phyloP scores from a whole-genome alignment of 768 basidiomycete species.

The Trametes maxima region DNA sequence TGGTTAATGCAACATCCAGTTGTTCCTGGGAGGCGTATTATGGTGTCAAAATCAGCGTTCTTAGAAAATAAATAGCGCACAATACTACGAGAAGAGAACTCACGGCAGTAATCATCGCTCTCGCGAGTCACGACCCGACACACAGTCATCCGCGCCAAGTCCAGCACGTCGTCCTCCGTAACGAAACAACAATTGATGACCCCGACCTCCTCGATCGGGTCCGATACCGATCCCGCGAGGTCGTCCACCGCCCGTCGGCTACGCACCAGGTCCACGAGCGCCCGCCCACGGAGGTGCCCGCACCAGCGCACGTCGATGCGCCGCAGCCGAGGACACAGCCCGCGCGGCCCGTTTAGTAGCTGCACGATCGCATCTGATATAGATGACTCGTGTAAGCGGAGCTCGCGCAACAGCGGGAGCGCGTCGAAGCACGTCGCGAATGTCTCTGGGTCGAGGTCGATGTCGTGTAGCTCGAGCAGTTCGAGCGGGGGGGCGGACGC shows the following conservation, averaged over 20 bases:
- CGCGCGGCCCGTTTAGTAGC: slow-evolving; percentile 38
- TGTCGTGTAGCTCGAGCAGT: slow-evolving; percentile 51
- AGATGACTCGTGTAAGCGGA: slow-evolving; percentile 61
- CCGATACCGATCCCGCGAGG: slow-evolving; percentile 7
- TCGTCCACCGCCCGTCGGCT: slow-evolving; percentile 35
- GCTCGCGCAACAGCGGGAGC: slow-evolving; percentile 46
- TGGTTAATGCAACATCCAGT: slow-evolving; percentile 57
- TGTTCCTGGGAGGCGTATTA: slow-evolving; percentile 35
- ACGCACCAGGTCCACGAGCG: slow-evolving; percentile 52
- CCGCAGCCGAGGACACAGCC: slow-evolving; percentile 49
- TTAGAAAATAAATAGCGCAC: background rate
- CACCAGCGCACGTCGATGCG: slow-evolving; percentile 64
- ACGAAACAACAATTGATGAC: slow-evolving; percentile 62
- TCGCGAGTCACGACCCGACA: slow-evolving; percentile 49
- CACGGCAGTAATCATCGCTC: slow-evolving; percentile 56
- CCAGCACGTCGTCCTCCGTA: slow-evolving; percentile 53
- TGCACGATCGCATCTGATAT: slow-evolving; percentile 50
- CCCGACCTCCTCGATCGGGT: slow-evolving; percentile 47
- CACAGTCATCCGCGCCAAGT: slow-evolving; percentile 47
- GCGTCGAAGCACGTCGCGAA: slow-evolving; percentile 40
- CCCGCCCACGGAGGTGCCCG: slow-evolving; percentile 51
- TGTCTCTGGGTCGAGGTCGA: slow-evolving; percentile 43
- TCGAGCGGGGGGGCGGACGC: slow-evolving; percentile 39
- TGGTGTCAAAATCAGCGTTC: background rate
- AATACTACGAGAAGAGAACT: slow-evolving; percentile 29